Conservation (phyloP, 2,329 filamentous ascomycete genomes). For the Lachnellula cervina region DNA sequence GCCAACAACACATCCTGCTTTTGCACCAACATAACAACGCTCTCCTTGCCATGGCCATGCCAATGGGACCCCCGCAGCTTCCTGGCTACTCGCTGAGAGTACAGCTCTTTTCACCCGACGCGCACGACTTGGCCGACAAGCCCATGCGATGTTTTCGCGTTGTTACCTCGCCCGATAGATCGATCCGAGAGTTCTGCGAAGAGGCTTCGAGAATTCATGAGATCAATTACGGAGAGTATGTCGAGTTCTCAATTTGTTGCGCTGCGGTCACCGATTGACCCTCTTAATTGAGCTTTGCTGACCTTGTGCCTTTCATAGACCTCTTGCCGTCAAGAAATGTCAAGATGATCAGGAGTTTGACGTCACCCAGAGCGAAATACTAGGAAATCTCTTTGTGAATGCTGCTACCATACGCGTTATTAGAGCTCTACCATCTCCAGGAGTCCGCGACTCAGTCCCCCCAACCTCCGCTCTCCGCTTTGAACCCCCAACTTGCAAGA, state of each 20-base stretch:
- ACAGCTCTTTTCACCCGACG: constrained; percentile 26
- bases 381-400: constrained; percentile 26
- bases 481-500: constrained; percentile 22
- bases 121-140: constrained; percentile 17
- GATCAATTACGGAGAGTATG: constrained; percentile 30
- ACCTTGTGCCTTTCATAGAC: constrained; percentile 18
- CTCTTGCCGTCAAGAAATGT: constrained; percentile 29
- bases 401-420: constrained; percentile 27
- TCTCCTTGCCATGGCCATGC: constrained; percentile 14
- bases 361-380: constrained; percentile 26
- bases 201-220: constrained; percentile 29
- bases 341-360: constrained; percentile 31
- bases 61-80: constrained; percentile 25
- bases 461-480: constrained; percentile 31
- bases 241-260: constrained; percentile 5
- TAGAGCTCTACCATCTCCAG: constrained; percentile 23
- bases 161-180: constrained; percentile 26
- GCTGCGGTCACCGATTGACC: background rate
- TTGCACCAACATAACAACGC: constrained; percentile 5
- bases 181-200: constrained; percentile 28
- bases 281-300: background rate
- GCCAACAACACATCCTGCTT: constrained; percentile 8
- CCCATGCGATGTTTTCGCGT: constrained; percentile 29
- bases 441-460: constrained; percentile 29
- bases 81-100: constrained; percentile 29